Evolutionary conservation across 164 flowering plant genomes (phyloP), one percentile per base, ranked within the genome.

Genomic region (Nymphaea thermarum): DNA sequence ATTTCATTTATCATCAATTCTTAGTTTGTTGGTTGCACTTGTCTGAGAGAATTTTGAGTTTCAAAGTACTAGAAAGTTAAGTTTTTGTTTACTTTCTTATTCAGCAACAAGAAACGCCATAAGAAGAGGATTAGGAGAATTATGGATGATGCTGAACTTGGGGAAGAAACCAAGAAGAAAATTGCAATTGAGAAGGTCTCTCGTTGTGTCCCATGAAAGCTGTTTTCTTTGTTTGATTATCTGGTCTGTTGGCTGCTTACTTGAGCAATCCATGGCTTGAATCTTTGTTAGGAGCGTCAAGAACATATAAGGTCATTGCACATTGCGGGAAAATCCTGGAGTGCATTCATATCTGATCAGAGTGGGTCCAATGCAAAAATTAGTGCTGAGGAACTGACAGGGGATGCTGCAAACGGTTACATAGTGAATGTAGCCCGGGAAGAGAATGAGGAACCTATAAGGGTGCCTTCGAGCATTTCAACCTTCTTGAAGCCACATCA

Each of bases 101-200:
- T 51, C 79, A 92, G 96, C 70, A 66, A 72, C 15, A 89, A 81
- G 80, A 86, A 75, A 73, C 81, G 78, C 72, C 74, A 67, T 42
- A 88, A 94, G 70, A 90, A 86, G 83, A 84, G 76, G 75, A 90
- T 90, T 66, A 78, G 98, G 64, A 83, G 98, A 72, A 95, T 95
- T 64, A 76, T 95, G 63, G 96, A 90, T 72, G 98, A 95, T 79
- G 77, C 96, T 68, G 99, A 95, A 77, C 74, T 94, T 66, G 96
- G 98, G 70, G 98, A 95, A 81, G 98, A 95, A 74, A 95, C 99
- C 43, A 90, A 86, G 79, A 78, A 79, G 72, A 92, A 95, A 82
- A 90, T 91, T 80, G 98, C 99, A 42, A 84, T 95, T 67, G 99
- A 94, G 74, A 95, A 91, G 97, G 99, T 92, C 77, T 44, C 6